phyloP scores from a whole-genome alignment of 345 rosid species.

The Limnanthes douglasii region DNA sequence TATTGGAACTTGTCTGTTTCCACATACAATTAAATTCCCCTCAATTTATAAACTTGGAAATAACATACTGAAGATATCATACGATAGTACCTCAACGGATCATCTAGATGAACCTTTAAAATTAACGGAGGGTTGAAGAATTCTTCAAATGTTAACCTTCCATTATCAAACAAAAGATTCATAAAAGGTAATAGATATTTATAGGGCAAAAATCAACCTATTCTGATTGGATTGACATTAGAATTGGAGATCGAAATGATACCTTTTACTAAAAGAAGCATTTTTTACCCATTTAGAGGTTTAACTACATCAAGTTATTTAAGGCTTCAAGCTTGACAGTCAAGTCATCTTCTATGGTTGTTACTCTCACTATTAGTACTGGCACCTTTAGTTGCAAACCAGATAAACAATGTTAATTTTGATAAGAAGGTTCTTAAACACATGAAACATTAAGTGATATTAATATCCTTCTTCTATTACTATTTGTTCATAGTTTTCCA shows the following conservation, averaged over 20 bases:
- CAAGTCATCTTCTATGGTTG: slow-evolving; percentile 41
- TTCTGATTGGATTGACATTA: slow-evolving; percentile 10
- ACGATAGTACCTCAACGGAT: slow-evolving; percentile 33
- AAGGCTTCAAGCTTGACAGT: slow-evolving; percentile 59
- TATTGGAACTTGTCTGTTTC: slow-evolving; percentile 29
- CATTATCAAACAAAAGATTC: slow-evolving; percentile 31
- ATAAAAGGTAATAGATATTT: neutral
- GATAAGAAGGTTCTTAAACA: no score
- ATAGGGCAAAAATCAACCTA: neutral
- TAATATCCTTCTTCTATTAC: no score
- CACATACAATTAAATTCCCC: slow-evolving; percentile 15
- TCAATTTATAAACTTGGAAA: slow-evolving; percentile 11
- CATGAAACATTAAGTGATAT: no score
- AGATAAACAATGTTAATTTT: slow-evolving; percentile 40
- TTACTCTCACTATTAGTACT: slow-evolving; percentile 25
- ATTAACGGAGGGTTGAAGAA: slow-evolving; percentile 86
- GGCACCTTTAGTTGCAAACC: slow-evolving; percentile 36
- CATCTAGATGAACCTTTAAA: slow-evolving; percentile 30
- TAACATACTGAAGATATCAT: neutral
- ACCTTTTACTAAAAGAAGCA: slow-evolving; percentile 40
- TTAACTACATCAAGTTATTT: slow-evolving; percentile 32
- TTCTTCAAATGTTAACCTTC: slow-evolving; percentile 92
- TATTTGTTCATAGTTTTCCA: no score
- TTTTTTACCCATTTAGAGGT: slow-evolving; percentile 33
- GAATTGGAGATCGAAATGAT: slow-evolving; percentile 67